Conservation (phyloP, 495 filamentous ascomycete genomes). For the Chaetomidium leptoderma region DNA sequence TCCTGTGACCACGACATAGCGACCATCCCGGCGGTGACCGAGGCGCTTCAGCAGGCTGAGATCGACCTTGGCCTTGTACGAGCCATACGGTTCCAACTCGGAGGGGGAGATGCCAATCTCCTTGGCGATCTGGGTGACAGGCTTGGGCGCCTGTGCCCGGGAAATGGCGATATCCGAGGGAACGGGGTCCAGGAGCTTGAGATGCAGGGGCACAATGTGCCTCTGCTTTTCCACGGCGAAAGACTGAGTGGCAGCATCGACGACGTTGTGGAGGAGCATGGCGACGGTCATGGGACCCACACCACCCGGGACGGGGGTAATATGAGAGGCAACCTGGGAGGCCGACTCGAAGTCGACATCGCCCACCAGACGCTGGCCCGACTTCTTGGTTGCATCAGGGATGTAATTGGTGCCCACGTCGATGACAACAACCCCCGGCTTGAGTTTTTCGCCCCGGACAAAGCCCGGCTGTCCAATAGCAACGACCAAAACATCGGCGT, state of each 20-base stretch:
- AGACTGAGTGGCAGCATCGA: slow-evolving; percentile 71
- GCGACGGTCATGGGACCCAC: slow-evolving; percentile 98
- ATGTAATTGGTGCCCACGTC: slow-evolving; percentile 98
- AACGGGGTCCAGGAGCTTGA: slow-evolving; percentile 70
- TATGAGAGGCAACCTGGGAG: slow-evolving; percentile 81
- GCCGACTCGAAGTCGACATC: slow-evolving; percentile 92
- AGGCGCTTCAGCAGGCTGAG: slow-evolving; percentile 76
- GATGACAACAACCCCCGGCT: slow-evolving; percentile 88
- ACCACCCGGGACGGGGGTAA: slow-evolving; percentile 94
- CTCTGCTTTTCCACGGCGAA: slow-evolving; percentile 78
- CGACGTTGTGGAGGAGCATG: slow-evolving; percentile 92
- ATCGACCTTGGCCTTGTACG: slow-evolving; percentile 92
- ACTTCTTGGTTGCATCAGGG: slow-evolving; percentile 89
- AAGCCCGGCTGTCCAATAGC: slow-evolving; percentile 86
- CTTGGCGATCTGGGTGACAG: slow-evolving; percentile 73
- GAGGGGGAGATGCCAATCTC: slow-evolving; percentile 82
- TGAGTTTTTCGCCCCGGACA: slow-evolving; percentile 92
- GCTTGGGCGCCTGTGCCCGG: slow-evolving; percentile 81
- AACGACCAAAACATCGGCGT: slow-evolving; percentile 83
- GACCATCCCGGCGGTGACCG: slow-evolving; percentile 77
- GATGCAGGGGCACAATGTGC: slow-evolving; percentile 68
- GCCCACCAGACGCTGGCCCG: slow-evolving; percentile 86
- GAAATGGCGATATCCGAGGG: slow-evolving; percentile 94
- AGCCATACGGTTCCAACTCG: slow-evolving; percentile 90
- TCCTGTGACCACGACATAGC: slow-evolving; percentile 87